Base-by-base conservation (phyloP, 768 basidiomycete species). In the Phaeotremella fagi region DNA sequence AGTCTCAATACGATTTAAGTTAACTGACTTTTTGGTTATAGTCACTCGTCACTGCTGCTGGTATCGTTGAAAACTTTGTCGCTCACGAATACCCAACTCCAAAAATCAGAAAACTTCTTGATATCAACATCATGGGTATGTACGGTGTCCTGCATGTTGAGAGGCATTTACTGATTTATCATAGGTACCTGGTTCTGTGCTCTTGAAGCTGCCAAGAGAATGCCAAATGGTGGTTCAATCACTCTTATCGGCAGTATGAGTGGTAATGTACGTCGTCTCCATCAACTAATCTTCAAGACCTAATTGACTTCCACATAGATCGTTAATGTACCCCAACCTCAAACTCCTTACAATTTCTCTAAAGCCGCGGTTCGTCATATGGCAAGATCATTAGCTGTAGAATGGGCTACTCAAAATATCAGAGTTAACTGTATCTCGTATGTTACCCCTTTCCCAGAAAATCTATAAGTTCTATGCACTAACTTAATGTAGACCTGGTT, bases 311-410 rank as follows among this genome's bases (percentile, higher is more conserved):
- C 9, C 11, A 36, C 18, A 18, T 65, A 90, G 86, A 83, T 92
- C 57, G 80, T 92, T 71, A 92, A 92, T 73, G 81, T 88, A 50
- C 91, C 92, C 37, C 91, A 90, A 82, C 82, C 82, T 36, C 94
- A 98, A 80, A 87, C 88, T 3, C 90, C 92, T 0, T 98, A 98
- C 75, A 98, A 97, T 75, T 87, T 88, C 7, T 92, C 90, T 68
- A 68, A 74, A 66, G 72, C 72, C 44, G 72, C 91, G 44, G 91
- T 97, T 28, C 85, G 86, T 63, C 92, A 97, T 68, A 88, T 97
- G 88, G 90, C 90, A 12, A 79, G 87, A 1, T 88, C 86, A 61
- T 79, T 97, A 28, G 92, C 87, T 0, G 90, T 97, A 23, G 94
- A 98, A 77, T 97, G 92, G 91, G 94, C 94, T 0, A 86, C 85